Conservation (phyloP, 371 early-diverging fungal genomes). For the Blakeslea trispora region DNA sequence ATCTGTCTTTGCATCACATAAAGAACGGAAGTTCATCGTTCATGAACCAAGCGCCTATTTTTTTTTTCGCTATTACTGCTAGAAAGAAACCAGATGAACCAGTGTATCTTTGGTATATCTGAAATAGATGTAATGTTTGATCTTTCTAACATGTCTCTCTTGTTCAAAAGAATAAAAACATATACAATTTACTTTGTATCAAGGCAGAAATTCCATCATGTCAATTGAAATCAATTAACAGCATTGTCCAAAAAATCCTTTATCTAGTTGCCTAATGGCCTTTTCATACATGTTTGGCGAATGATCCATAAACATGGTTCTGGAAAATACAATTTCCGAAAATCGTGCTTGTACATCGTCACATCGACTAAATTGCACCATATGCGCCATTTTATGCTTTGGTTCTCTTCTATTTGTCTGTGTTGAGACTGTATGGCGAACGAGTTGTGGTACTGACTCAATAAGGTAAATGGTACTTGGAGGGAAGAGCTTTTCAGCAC, state of each 20-base stretch:
- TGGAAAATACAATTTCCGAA: slow-evolving; percentile 65
- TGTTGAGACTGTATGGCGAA: slow-evolving; percentile 11
- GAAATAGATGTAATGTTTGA: no score
- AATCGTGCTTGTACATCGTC: slow-evolving; percentile 70
- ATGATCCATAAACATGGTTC: slow-evolving; percentile 75
- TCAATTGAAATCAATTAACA: no score
- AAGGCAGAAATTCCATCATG: no score
- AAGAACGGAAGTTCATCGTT: no score
- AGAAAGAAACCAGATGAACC: no score
- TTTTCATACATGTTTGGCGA: slow-evolving; percentile 69
- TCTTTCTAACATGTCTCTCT: no score
- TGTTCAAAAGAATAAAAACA: no score
- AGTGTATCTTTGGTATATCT: no score
- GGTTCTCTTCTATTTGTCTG: not conserved
- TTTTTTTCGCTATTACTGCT: no score
- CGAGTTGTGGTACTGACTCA: slow-evolving; percentile 47
- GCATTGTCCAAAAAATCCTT: not conserved
- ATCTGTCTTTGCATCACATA: no score
- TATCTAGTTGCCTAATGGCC: slow-evolving; percentile 13
- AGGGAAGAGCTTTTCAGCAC: slow-evolving; percentile 63
- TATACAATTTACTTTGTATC: no score
- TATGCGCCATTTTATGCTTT: not conserved
- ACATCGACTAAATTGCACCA: slow-evolving; percentile 49
- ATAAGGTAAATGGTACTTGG: slow-evolving; percentile 26
- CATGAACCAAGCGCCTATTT: no score